Evolutionary conservation across 176 grass and related monocot genomes (phyloP).

Genomic region (Thalia dealbata): DNA sequence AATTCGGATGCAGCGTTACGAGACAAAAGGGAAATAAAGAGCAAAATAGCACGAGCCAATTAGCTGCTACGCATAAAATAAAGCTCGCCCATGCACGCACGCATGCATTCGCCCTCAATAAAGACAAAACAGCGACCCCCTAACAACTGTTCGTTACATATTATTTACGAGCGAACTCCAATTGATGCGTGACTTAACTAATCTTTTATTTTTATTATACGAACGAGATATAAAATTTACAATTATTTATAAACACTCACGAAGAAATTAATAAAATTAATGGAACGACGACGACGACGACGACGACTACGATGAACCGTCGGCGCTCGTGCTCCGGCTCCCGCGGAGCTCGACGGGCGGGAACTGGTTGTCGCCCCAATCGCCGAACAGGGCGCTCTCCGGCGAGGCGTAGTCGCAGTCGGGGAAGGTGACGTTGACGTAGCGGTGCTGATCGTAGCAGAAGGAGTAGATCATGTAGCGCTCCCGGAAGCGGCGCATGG

Average conservation of each 20-base stretch:
- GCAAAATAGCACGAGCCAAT: too few relatives aligned
- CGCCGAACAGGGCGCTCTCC: constrained; percentile 31
- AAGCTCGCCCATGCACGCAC: too few relatives aligned
- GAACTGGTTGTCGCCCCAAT: constrained; percentile 46
- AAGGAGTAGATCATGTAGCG: constrained; percentile 53
- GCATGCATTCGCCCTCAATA: too few relatives aligned
- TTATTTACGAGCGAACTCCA: not conserved
- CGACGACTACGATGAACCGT: not conserved
- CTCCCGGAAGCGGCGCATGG: constrained; percentile 60
- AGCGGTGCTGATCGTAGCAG: constrained; percentile 64
- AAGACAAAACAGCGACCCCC: not conserved
- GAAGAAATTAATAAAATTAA: not conserved
- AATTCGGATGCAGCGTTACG: too few relatives aligned
- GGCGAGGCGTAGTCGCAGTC: constrained; percentile 49
- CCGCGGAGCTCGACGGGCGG: constrained; percentile 30
- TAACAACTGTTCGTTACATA: too few relatives aligned
- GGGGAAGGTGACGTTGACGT: constrained; percentile 45
- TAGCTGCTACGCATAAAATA: too few relatives aligned
- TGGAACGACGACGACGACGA: not conserved
- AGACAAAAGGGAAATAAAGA: too few relatives aligned
- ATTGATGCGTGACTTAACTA: too few relatives aligned
- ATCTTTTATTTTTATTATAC: too few relatives aligned
- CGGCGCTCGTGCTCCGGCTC: constrained; percentile 1
- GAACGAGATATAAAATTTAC: not conserved
- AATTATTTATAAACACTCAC: not conserved